Conservation (phyloP, 192 early-diverging fungal species). For the Entomortierella beljakovae region DNA sequence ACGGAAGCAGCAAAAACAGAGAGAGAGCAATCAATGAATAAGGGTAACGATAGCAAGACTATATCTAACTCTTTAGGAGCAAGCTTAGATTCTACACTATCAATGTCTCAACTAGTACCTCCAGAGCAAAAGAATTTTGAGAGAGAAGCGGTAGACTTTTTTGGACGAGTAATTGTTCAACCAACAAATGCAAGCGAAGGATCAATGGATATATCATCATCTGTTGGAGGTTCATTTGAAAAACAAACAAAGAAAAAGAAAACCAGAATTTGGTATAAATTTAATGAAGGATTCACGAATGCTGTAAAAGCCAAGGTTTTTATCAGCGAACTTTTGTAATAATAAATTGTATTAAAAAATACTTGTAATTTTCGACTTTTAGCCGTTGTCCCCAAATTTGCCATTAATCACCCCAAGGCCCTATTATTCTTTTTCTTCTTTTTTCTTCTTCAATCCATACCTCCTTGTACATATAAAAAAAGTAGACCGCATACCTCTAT, state of each 20-base stretch:
- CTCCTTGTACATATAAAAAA: too few species aligned
- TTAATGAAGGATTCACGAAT: conserved; percentile 47
- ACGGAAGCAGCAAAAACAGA: conserved; percentile 28
- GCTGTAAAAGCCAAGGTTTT: conserved; percentile 47
- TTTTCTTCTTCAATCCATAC: not conserved
- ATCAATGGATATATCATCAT: conserved; percentile 12
- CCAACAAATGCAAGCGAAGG: conserved; percentile 9
- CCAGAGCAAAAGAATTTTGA: conserved; percentile 16
- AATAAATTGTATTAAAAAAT: not conserved
- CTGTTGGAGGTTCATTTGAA: not conserved
- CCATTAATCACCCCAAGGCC: too few species aligned
- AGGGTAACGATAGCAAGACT: conserved; percentile 23
- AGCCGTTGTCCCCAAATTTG: too few species aligned
- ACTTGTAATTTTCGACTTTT: conserved; percentile 11
- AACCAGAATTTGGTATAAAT: conserved; percentile 73
- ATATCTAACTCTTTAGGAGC: conserved; percentile 24
- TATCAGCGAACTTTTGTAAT: conserved; percentile 28
- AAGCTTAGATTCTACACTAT: conserved; percentile 24
- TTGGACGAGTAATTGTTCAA: conserved; percentile 74
- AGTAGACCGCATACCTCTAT: too few species aligned
- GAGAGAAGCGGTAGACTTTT: conserved; percentile 76
- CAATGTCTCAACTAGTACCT: not conserved
- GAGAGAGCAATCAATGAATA: conserved; percentile 14
- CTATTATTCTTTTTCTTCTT: not conserved
- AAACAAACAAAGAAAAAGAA: conserved; percentile 24